A percentile compares a stretch with the other conserved stretches of the same genome.
Conservation (phyloP, 2,329 filamentous ascomycete genomes). For the Dothiorella sarmentorum region DNA sequence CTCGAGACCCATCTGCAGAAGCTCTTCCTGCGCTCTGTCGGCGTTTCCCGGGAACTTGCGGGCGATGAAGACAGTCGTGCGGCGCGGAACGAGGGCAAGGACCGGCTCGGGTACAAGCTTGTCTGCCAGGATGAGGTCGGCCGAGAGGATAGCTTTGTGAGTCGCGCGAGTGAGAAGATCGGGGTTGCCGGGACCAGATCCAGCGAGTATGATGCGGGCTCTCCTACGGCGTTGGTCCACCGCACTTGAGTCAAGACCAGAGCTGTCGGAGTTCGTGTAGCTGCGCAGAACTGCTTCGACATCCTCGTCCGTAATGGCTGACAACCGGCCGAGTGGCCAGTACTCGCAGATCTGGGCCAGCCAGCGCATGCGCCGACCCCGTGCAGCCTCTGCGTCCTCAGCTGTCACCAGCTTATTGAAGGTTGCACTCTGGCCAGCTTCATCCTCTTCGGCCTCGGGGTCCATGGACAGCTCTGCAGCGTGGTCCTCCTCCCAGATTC, state of each 20-base stretch:
- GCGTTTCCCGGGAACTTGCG: conserved; percentile 98
- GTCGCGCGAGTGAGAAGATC: conserved; percentile 84
- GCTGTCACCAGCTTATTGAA: conserved; percentile 83
- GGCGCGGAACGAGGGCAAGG: conserved; percentile 82
- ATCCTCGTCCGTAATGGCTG: conserved; percentile 74
- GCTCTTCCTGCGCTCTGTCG: conserved; percentile 86
- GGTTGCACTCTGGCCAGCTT: conserved; percentile 68
- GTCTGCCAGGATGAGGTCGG: conserved; percentile 78
- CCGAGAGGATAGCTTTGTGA: conserved; percentile 68
- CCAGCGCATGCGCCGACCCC: conserved; percentile 85
- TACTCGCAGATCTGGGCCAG: conserved; percentile 96
- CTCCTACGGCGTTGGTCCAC: conserved; percentile 30
- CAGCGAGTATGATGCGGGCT: conserved; percentile 82
- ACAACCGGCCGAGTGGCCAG: conserved; percentile 84
- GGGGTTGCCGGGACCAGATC: conserved; percentile 88
- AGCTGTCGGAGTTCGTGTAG: conserved; percentile 52
- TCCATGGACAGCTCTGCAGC: conserved; percentile 46
- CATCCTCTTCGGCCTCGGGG: conserved; percentile 55
- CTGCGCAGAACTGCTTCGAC: conserved; percentile 72
- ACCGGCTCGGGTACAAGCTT: conserved; percentile 83
- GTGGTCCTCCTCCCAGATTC: conserved; percentile 49
- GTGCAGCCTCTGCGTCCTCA: conserved; percentile 68
- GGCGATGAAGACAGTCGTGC: conserved; percentile 85
- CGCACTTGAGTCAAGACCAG: conserved; percentile 27
- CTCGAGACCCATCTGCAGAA: conserved; percentile 72